Base-by-base conservation (phyloP, 192 early-diverging fungal species). In the Entomortierella chlamydospora region DNA sequence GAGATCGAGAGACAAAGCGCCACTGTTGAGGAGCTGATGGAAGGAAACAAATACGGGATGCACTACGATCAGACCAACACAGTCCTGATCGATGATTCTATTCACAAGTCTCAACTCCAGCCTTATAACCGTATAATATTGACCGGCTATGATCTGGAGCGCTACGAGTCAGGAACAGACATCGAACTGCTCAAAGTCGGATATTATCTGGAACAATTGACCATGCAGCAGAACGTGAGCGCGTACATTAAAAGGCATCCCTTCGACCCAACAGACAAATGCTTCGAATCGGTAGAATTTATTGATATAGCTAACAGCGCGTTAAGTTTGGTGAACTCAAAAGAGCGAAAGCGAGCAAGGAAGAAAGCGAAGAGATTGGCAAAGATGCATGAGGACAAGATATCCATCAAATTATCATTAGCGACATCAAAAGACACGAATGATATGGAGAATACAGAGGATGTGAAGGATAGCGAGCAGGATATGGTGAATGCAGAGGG, bases 41-140 rank as follows among this genome's bases (percentile, higher is more conserved):
- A 61, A 4, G 39, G 45, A 1, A 49, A 23, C 25, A 29, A n/a
- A 17, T 66, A 53, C 15, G 59, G 41, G 22, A 23, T 49, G 15
- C 41, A 42, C 13, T 85, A 67, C 61, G 73, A 86, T 52, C 79
- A 84, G 26, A 82, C 63, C 10, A 89, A 89, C 43, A 89, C 88
- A 0, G 57, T 89, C 1, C 62, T 89, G 6, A 59, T 89, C 28
- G 88, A 89, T 55, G 88, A 89, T 59, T 87, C 88, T 34, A 17
- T 55, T 0, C 41, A 66, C 34, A 89, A 89, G 41, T 59, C 87
- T 0, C 66, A 79, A n/a, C 61, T 89, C 25, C 88, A 89, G 34
- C 86, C 84, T 5, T 82, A 72, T 57, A 89, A 89, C 51, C 50
- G 68, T 25, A 65, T 87, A 31, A 64, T 82, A 34, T 29, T 87